Base-by-base conservation (phyloP, 1,139 yeast genomes). In the Magnusiomyces magnusii region DNA sequence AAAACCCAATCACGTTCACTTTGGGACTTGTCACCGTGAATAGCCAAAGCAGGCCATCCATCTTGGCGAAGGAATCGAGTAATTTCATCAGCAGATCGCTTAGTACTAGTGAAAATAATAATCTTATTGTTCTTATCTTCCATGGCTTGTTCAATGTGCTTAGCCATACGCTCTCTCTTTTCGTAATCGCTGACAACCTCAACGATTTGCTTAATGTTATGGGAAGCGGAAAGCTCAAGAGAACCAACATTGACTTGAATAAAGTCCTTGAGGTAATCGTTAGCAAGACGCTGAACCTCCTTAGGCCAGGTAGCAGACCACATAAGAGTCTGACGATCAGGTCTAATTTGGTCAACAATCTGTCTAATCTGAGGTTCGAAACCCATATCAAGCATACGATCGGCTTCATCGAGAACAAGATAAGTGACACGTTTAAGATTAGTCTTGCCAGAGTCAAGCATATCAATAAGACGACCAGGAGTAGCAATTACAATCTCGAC, bases 231-330 rank as follows among this genome's bases (percentile, higher is more conserved):
- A 70, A 93, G 83, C 76, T 93, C 98, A 72, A 92, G 81, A 62
- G 98, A 93, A 73, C 99, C 99, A 75, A 93, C 79, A 68, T 89
- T 92, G 67, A 93, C 99, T 79, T 93, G 99, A 72, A 93, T 92
- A 70, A 93, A 95, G 73, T 93, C 97, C 63, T 83, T 78, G 74
- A 92, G 81, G 76, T 90, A 93, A 75, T 93, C 99, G 70, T 86
- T 82, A 66, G 98, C 95, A 72, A 93, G 82, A 67, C 84, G 80
- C 80, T 92, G 95, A 64, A 93, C 98, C 76, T 90, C 96, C 81
- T 91, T 91, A 71, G 99, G 99, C 99, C 99, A 93, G 59, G 99
- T 93, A 67, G 99, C 99, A 65, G 98, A 91, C 98, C 98, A 93
- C 97, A 93, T 89, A 72, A 93, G 82, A 62, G 99, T 93, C 80